Percentiles rank a stretch among this genome's conserved stretches.
These are phyloP conservation scores for Lyophyllum shimeji DNA, from an alignment of 768 basidiomycete genomes.

Conservation along the genomic window DNA sequence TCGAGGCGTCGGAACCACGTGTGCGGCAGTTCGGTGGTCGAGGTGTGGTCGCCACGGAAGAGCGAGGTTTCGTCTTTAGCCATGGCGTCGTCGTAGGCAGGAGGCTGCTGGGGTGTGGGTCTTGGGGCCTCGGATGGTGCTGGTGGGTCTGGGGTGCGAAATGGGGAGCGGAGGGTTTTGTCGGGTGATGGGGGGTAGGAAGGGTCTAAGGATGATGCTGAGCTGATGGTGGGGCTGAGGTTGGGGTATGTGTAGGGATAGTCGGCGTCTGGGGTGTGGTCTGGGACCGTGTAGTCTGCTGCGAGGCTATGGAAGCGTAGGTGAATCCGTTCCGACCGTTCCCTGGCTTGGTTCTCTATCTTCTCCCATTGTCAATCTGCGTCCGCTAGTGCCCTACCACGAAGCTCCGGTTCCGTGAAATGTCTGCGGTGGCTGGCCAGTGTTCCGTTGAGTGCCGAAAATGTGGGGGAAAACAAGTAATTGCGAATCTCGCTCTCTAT, in stretches of 20 bases:
- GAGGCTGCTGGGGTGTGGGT: not conserved
- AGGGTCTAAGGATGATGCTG: not conserved
- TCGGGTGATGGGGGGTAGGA: not conserved
- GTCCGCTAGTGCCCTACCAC: not conserved
- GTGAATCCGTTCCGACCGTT: not conserved
- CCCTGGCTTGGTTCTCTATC: not conserved
- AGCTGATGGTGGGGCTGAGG: not conserved
- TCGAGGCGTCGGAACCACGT: slow-evolving; percentile 3
- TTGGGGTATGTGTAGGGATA: not conserved
- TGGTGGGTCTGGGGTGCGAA: not conserved
- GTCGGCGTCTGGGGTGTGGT: not conserved
- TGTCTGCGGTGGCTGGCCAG: not conserved
- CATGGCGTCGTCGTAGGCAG: not conserved
- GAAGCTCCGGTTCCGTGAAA: not conserved
- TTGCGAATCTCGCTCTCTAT: not conserved
- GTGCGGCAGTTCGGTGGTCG: not conserved
- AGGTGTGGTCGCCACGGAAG: not conserved
- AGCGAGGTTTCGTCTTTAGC: not conserved
- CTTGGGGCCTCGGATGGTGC: not conserved
- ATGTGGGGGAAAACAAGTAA: not conserved
- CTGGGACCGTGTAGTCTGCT: not conserved
- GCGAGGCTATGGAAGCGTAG: not conserved
- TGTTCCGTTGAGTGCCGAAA: not conserved
- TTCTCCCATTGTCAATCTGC: not conserved
- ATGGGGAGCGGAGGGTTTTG: not conserved